These are phyloP conservation scores for Daldinia caldariorum DNA, from an alignment of 495 filamentous ascomycete species.

Conservation along the genomic window DNA sequence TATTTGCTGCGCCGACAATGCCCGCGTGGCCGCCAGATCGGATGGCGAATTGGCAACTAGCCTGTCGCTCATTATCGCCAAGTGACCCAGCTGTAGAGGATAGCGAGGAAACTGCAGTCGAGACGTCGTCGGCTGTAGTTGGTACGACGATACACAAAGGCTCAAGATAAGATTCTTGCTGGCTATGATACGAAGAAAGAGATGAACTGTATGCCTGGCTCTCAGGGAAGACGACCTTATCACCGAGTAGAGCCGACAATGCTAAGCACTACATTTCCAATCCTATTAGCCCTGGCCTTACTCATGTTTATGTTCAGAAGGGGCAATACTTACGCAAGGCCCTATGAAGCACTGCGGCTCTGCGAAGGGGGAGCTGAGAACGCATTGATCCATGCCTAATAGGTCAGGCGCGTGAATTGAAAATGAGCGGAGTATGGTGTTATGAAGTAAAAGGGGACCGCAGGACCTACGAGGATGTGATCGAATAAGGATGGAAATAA, in stretches of 20 bases:
- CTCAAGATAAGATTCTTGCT: constrained; percentile 30
- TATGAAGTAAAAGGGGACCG: too few species aligned
- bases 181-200: constrained; percentile 28
- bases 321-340: neutral
- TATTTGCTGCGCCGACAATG: constrained; percentile 48
- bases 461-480: neutral
- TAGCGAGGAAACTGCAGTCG: constrained; percentile 49
- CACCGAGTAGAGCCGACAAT: constrained; percentile 2
- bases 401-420: neutral
- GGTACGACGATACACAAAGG: constrained; percentile 60
- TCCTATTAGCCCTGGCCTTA: neutral
- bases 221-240: constrained; percentile 24
- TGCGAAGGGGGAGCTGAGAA: neutral
- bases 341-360: constrained; percentile 1
- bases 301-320: neutral
- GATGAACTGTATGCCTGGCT: constrained; percentile 18
- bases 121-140: constrained; percentile 49
- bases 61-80: neutral
- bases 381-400: neutral
- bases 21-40: constrained; percentile 57
- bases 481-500: neutral
- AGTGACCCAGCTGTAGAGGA: neutral
- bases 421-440: neutral
- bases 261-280: constrained; percentile 4
- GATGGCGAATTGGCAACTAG: constrained; percentile 52